phyloP scores from a whole-genome alignment of 129 eudicot genomes.

The Chrysanthemum makinoi region DNA sequence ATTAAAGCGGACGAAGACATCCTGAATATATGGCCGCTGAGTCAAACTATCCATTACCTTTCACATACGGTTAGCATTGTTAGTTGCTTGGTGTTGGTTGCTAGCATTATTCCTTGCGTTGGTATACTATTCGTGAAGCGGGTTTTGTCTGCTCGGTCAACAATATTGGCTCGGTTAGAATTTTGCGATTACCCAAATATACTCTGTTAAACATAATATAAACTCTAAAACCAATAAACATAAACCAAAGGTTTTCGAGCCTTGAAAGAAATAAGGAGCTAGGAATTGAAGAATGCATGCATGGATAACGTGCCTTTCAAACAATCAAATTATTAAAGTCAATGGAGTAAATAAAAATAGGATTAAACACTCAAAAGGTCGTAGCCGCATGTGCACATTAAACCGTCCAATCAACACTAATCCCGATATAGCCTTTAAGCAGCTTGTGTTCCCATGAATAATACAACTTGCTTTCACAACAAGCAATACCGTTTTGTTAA shows the following conservation, averaged over 20 bases:
- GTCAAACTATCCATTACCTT: too few relatives aligned
- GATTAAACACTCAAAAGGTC: constrained; percentile 38
- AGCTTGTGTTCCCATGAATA: constrained; percentile 34
- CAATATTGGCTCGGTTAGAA: too few relatives aligned
- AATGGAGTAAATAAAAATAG: constrained; percentile 22
- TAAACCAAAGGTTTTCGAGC: constrained; percentile 8
- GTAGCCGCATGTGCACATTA: constrained; percentile 51
- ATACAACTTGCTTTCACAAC: constrained; percentile 39
- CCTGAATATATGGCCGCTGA: too few relatives aligned
- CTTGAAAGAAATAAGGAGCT: constrained; percentile 10
- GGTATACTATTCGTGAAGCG: too few relatives aligned
- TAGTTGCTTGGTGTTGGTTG: too few relatives aligned
- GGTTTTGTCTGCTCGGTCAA: too few relatives aligned
- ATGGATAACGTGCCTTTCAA: constrained; percentile 34
- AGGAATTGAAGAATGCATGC: constrained; percentile 11
- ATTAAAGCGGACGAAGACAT: too few relatives aligned
- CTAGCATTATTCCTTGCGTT: too few relatives aligned
- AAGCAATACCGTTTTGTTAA: constrained; percentile 32
- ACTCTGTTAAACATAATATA: not conserved
- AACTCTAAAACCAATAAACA: not conserved
- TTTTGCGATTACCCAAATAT: not conserved
- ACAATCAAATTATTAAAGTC: constrained; percentile 14
- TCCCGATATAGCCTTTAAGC: constrained; percentile 40
- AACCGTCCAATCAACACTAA: constrained; percentile 41
- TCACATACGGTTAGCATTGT: too few relatives aligned